phyloP scores from a whole-genome alignment of 805 yeast genomes.

The Teunomyces aglyptinius region DNA sequence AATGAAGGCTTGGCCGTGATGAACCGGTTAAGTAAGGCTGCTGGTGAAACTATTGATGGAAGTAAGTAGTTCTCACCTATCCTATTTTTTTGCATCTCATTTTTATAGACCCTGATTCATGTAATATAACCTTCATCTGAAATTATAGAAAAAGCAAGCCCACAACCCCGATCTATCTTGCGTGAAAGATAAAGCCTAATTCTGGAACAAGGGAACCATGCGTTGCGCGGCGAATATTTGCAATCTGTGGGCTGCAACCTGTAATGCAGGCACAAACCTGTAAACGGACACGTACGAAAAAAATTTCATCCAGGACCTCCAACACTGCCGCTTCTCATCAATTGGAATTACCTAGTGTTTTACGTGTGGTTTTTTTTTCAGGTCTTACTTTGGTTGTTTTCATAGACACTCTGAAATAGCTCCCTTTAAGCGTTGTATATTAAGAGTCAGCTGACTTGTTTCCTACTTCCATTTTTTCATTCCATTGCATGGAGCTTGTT shows the following conservation, averaged over 20 bases:
- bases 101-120: not conserved
- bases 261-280: conserved; percentile 1
- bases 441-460: not conserved
- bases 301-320: not conserved
- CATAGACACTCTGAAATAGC: not conserved
- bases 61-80: not conserved
- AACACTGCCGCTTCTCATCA: not conserved
- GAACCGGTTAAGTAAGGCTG: conserved; percentile 88
- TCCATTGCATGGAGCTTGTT: not conserved
- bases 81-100: not conserved
- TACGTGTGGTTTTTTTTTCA: not conserved
- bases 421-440: not conserved
- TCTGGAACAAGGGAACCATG: not conserved
- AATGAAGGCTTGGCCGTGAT: conserved; percentile 91
- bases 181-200: not conserved
- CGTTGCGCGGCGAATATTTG: not conserved
- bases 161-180: not conserved
- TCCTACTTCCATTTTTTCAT: too few relatives aligned
- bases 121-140: not conserved
- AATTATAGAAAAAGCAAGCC: not conserved
- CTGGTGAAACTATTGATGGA: conserved; percentile 45
- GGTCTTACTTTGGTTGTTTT: not conserved
- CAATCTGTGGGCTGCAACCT: not conserved
- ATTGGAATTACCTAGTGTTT: not conserved
- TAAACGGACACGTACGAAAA: conserved; percentile 3